Conservation (phyloP, 179 eudicot genomes). For the Dionaea muscipula region DNA sequence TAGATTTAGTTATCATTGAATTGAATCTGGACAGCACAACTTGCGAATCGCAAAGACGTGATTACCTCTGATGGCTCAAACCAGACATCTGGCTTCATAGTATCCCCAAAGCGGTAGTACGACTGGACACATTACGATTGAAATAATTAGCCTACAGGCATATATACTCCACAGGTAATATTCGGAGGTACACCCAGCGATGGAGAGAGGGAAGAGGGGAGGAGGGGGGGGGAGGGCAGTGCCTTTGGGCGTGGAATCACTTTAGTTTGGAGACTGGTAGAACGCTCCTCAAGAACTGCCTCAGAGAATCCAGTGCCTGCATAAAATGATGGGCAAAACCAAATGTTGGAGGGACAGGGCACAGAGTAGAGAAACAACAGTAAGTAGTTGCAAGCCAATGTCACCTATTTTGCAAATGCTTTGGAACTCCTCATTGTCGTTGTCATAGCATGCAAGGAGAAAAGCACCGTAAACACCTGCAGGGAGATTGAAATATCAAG, state of each 20-base stretch:
- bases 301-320: conserved; percentile 92
- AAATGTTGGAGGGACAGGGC: conserved; percentile 11
- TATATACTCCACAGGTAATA: neutral
- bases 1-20: neutral
- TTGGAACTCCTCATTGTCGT: conserved; percentile 73
- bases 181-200: neutral
- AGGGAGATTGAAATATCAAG: conserved; percentile 8
- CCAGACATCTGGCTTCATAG: conserved; percentile 78
- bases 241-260: conserved; percentile 83
- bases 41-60: neutral
- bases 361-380: conserved; percentile 6
- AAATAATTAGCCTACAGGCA: neutral
- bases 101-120: conserved; percentile 63
- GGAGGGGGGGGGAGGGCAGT: conserved; percentile 3
- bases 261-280: conserved; percentile 72
- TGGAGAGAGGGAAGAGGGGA: neutral
- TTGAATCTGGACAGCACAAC: conserved; percentile 1
- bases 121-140: conserved; percentile 33
- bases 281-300: conserved; percentile 67
- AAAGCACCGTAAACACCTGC: conserved; percentile 95
- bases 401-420: conserved; percentile 95
- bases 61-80: conserved; percentile 82
- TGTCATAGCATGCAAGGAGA: conserved; percentile 92
- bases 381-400: conserved; percentile 2
- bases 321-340: conserved; percentile 10